Evolutionary conservation across 257 asterid genomes (phyloP), one percentile per base, ranked within the genome.

Genomic region (Nicotiana knightiana): DNA sequence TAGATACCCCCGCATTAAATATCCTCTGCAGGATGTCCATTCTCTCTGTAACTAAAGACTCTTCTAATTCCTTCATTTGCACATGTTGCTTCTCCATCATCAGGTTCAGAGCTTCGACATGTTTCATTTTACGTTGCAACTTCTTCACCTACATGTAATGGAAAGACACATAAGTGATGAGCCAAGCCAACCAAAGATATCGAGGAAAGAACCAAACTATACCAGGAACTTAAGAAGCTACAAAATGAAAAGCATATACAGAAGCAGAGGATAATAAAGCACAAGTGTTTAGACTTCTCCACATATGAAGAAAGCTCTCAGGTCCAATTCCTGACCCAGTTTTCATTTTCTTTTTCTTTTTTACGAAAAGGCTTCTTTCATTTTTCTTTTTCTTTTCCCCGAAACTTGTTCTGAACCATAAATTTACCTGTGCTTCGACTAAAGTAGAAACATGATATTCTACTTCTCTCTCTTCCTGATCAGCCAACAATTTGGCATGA

Each of bases 401-500:
- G 35, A 43, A 17, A 58, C 8, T 63, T 33, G 58, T 43, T 59
- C 35, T 30, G 13, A 4, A 48, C 62, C 66, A 33, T 62, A 65
- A 59, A 81, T 77, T 64, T 26, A 93, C 99, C 97, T 96, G 99
- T 35, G 92, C 77, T 77, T 94, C 98, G 37, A 96, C 86, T 84
- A 96, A 81, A 46, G 79, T 85, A 79, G 99, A 91, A 83, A 96
- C 79, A 85, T 91, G 85, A 84, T 88, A 88, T 79, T 91, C 94
- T 16, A 96, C 91, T 84, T 93, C 91, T 85, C 92, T 91, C 89
- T 93, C 98, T 91, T 96, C 99, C 82, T 93, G 94, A 87, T 91
- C 95, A 66, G 99, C 98, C 93, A 94, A 89, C 87, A 91, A 81
- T 84, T 91, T 93, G 39, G 99, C 97, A 83, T 91, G 93, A 68